Evolutionary conservation across 768 basidiomycete species (phyloP).

Genomic region (Agaricus sinodeliciosus): DNA sequence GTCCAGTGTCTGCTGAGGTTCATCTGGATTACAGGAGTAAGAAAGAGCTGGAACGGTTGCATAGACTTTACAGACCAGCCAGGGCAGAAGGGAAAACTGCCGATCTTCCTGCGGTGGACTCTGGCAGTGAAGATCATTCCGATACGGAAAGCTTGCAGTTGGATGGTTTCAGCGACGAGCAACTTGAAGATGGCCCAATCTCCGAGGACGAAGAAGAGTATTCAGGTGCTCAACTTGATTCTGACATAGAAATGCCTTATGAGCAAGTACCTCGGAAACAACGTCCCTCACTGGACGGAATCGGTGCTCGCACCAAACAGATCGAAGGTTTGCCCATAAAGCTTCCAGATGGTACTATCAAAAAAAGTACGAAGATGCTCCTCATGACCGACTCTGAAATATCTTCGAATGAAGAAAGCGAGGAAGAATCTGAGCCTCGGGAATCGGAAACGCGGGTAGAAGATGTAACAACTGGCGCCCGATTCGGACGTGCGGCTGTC

Average conservation of each 20-base stretch:
- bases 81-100: slow-evolving; percentile 37
- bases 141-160: slow-evolving; percentile 35
- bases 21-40: slow-evolving; percentile 55
- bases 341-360: slow-evolving; percentile 69
- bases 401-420: slow-evolving; percentile 22
- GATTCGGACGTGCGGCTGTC: slow-evolving; percentile 83
- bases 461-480: slow-evolving; percentile 75
- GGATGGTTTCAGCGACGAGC: slow-evolving; percentile 25
- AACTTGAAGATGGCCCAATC: slow-evolving; percentile 17
- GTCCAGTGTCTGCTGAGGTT: neutral
- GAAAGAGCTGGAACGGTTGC: slow-evolving; percentile 71
- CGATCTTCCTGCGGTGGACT: slow-evolving; percentile 65
- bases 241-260: slow-evolving; percentile 72
- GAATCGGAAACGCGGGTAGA: slow-evolving; percentile 34
- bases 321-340: slow-evolving; percentile 77
- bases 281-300: slow-evolving; percentile 38
- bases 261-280: slow-evolving; percentile 55
- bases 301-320: slow-evolving; percentile 21
- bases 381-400: slow-evolving; percentile 15
- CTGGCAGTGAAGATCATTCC: slow-evolving; percentile 45
- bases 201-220: slow-evolving; percentile 26
- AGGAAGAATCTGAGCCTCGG: slow-evolving; percentile 22
- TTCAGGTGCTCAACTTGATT: slow-evolving; percentile 34
- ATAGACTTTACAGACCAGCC: slow-evolving; percentile 56
- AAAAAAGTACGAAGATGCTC: slow-evolving; percentile 38